A percentile compares a stretch with the other conserved stretches of the same genome.
These are phyloP conservation scores for Nicotiana attenuata DNA, from an alignment of 257 asterid species.

Conservation along the genomic window DNA sequence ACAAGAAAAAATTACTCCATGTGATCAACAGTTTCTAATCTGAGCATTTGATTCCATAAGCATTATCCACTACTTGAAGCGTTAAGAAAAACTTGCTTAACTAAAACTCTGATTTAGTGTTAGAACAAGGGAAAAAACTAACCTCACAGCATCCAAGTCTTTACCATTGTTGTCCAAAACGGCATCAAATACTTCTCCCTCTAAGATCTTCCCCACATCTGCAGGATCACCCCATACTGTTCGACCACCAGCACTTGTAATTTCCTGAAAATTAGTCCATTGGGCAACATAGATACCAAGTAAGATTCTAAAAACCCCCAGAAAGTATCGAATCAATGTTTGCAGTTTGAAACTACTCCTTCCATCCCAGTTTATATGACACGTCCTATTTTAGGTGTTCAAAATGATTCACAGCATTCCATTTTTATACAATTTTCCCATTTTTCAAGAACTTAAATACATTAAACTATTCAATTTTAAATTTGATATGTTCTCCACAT, in stretches of 20 bases:
- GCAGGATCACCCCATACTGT: slow-evolving; percentile 88
- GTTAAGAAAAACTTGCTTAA: neutral
- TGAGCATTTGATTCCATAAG: neutral
- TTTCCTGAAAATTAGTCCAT: slow-evolving; percentile 55
- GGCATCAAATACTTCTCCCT: slow-evolving; percentile 67
- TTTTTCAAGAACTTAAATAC: neutral
- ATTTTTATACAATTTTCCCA: neutral
- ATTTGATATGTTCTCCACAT: too few relatives aligned
- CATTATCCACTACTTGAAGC: neutral
- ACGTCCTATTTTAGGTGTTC: neutral
- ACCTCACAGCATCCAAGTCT: slow-evolving; percentile 84
- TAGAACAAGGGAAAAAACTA: slow-evolving; percentile 9
- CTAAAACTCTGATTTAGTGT: neutral
- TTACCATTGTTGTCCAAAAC: slow-evolving; percentile 98
- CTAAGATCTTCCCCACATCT: slow-evolving; percentile 65
- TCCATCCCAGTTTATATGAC: neutral
- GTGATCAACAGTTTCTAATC: neutral
- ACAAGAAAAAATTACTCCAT: neutral
- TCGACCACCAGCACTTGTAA: slow-evolving; percentile 71
- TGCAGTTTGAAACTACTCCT: neutral
- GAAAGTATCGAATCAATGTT: neutral
- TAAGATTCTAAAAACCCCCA: neutral
- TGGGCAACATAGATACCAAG: neutral
- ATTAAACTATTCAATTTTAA: neutral
- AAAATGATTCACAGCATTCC: neutral